Base-by-base conservation (phyloP, 1,139 yeast species). In the Schwanniomyces etchellsii region DNA sequence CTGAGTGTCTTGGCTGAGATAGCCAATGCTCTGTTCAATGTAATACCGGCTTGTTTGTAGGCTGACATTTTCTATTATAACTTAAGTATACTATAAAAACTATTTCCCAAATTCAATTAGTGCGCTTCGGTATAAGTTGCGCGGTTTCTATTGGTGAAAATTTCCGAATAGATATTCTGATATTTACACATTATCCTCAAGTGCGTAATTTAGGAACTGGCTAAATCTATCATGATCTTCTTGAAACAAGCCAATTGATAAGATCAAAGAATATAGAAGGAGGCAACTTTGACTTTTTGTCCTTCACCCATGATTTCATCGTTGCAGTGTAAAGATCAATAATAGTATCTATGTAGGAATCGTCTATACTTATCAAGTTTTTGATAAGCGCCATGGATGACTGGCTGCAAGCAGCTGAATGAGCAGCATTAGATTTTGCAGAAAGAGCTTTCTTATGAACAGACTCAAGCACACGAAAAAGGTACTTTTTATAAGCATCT, bases 1-100 rank as follows among this genome's bases (percentile, higher is more conserved):
- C 97, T 88, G 53, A 86, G 75, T 41, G 95, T 76, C 59, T 78
- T 80, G 57, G 96, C 95, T 49, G 96, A 85, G 55, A 91, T 75
- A 48, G 95, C 77, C 62, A 89, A 72, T 64, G 91, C 91, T 63
- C 81, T 84, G 83, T 85, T 85, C 70, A 82, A 78, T 45, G 89
- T 74, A 55, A 81, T 74, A 54, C 93, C 93, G 50, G 89, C 91
- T 71, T 81, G 83, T 73, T 81, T 81, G 82, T 83, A 80, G 59
- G 78, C 74, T 56, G 86, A 74, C 85, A 79, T 78, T 38, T 43
- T 61, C 27, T 16, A 24, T 24, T 31, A 24, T 21, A 24, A 23
- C 17, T 23, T 3, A 9, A 27, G 16, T 26, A 14, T 15, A 18
- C 26, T n/a, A n/a, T 18, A 21, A 11, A 9, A 15, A 26, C 9